Conservation (phyloP, 2,329 filamentous ascomycete genomes). For the Paecilomyces niveus region DNA sequence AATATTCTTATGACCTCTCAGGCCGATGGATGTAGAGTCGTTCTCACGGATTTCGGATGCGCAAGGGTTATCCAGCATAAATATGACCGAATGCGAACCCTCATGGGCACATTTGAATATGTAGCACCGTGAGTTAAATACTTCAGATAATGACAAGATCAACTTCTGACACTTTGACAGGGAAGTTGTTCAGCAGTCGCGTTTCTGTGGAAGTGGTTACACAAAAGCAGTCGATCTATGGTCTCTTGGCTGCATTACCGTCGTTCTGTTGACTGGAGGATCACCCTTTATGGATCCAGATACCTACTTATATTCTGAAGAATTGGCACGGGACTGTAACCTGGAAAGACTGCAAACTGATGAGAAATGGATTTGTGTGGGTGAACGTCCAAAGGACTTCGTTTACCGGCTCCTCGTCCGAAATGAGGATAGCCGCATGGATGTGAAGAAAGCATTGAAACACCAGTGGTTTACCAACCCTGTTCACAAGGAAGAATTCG, state of each 20-base stretch:
- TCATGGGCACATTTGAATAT: conserved; percentile 51
- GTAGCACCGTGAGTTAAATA: conserved; percentile 48
- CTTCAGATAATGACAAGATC: background rate
- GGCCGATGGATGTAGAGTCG: conserved; percentile 43
- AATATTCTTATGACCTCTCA: conserved; percentile 55
- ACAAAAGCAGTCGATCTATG: conserved; percentile 55
- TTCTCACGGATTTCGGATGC: conserved; percentile 57
- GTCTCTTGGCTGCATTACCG: conserved; percentile 52
- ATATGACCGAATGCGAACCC: conserved; percentile 44
- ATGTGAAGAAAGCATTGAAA: conserved; percentile 45
- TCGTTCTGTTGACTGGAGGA: conserved; percentile 45
- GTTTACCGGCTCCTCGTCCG: conserved; percentile 45
- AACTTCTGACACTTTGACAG: conserved; percentile 10
- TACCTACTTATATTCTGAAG: conserved; percentile 19
- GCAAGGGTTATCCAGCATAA: conserved; percentile 32
- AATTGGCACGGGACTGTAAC: conserved; percentile 33
- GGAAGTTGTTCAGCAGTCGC: conserved; percentile 13
- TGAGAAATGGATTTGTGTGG: conserved; percentile 36
- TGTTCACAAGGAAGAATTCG: conserved; percentile 40
- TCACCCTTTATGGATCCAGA: conserved; percentile 38
- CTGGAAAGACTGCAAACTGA: conserved; percentile 39
- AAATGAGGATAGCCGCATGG: conserved; percentile 45
- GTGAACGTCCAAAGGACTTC: conserved; percentile 45
- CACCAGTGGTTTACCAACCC: conserved; percentile 52
- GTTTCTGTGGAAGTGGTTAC: conserved; percentile 36